Evolutionary conservation across 441 rosid species (phyloP).

Genomic region (Populus tomentosa): DNA sequence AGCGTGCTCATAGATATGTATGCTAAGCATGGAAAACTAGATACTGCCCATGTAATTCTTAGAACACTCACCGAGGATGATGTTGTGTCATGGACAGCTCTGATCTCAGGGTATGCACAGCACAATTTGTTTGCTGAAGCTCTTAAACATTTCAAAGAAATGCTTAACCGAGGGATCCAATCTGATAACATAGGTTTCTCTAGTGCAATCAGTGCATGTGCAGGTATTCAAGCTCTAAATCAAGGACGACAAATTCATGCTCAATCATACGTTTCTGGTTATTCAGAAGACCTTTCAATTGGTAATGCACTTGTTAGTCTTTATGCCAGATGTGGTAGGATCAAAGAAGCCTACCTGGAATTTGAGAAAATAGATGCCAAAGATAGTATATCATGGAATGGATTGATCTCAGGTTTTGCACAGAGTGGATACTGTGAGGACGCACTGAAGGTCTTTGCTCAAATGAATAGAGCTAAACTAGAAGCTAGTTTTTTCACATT

Average conservation of each 20-base stretch:
- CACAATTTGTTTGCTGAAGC: slow-evolving; percentile 64
- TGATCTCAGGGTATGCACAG: slow-evolving; percentile 80
- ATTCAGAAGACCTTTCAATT: slow-evolving; percentile 60
- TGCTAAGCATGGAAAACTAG: slow-evolving; percentile 73
- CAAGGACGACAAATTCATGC: slow-evolving; percentile 84
- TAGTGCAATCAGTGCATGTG: slow-evolving; percentile 88
- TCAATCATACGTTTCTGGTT: slow-evolving; percentile 66
- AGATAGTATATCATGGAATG: slow-evolving; percentile 86
- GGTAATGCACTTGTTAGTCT: slow-evolving; percentile 80
- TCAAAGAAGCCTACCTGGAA: slow-evolving; percentile 58
- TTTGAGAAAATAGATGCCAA: slow-evolving; percentile 60
- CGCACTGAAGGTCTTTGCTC: slow-evolving; percentile 55
- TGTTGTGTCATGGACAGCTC: slow-evolving; percentile 90
- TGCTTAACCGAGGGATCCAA: slow-evolving; percentile 58
- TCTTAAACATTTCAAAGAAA: slow-evolving; percentile 57
- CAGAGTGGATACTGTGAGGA: slow-evolving; percentile 66
- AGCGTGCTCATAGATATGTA: slow-evolving; percentile 96
- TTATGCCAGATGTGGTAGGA: slow-evolving; percentile 74
- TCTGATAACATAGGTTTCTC: slow-evolving; percentile 76
- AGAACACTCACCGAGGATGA: slow-evolving; percentile 59
- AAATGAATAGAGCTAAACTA: slow-evolving; percentile 46
- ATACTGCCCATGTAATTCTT: slow-evolving; percentile 59
- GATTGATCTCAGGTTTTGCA: slow-evolving; percentile 76
- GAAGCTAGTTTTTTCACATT: slow-evolving; percentile 60
- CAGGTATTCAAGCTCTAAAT: slow-evolving; percentile 68